Percentiles rank a stretch among this genome's conserved stretches.
Evolutionary conservation across 2,329 filamentous ascomycete genomes (phyloP).

Genomic region (Penicillium sclerotiorum): DNA sequence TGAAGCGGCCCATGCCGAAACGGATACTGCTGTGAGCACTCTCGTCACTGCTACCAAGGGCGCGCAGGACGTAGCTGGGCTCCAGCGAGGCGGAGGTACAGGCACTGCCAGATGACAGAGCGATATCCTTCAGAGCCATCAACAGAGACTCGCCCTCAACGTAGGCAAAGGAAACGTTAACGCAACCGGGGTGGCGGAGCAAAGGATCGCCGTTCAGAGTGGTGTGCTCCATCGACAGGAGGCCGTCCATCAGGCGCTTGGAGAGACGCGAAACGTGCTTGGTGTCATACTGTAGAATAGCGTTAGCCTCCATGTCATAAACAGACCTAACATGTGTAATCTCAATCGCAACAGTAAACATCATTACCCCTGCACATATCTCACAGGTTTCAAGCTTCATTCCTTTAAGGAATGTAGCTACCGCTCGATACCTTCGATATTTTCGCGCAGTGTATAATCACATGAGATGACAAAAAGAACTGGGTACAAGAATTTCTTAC

Average conservation of each 20-base stretch:
- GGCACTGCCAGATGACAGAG: constrained; percentile 91
- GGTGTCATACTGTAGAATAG: constrained; percentile 74
- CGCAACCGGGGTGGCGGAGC: constrained; percentile 90
- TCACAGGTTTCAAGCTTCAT: constrained; percentile 56
- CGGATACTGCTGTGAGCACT: constrained; percentile 97
- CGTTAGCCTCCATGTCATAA: constrained; percentile 12
- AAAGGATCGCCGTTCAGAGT: constrained; percentile 82
- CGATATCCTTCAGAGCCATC: constrained; percentile 98
- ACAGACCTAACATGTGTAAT: neutral
- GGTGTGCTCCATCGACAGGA: constrained; percentile 89
- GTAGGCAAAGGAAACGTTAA: constrained; percentile 98
- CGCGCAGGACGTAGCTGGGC: constrained; percentile 92
- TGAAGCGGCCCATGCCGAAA: constrained; percentile 96
- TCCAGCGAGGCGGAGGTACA: constrained; percentile 97
- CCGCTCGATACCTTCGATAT: constrained; percentile 62
- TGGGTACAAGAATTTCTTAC: constrained; percentile 60
- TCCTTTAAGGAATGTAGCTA: constrained; percentile 36
- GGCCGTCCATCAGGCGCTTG: constrained; percentile 77
- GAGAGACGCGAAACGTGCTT: constrained; percentile 83
- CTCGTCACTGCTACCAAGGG: constrained; percentile 94
- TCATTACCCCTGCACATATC: constrained; percentile 69
- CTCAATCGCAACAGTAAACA: constrained; percentile 28
- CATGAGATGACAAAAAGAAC: constrained; percentile 32
- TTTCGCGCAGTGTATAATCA: constrained; percentile 87
- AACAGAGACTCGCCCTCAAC: constrained; percentile 96